Conservation (phyloP, 2,329 filamentous ascomycete genomes). For the Beauveria asiatica region DNA sequence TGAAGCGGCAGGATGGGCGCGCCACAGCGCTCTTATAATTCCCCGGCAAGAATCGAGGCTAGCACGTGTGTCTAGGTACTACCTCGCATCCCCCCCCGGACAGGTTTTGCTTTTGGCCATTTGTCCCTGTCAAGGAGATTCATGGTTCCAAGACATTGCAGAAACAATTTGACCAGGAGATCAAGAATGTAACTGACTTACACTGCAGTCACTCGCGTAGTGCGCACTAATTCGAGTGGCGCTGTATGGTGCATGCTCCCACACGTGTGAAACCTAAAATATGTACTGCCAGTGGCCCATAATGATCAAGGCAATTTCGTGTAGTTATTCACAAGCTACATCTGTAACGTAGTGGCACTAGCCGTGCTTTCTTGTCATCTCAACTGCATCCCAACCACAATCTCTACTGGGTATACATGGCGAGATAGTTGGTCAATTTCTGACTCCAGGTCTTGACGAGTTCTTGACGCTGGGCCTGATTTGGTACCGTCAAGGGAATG, state of each 20-base stretch:
- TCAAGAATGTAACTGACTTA: too few species aligned
- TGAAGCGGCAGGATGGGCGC: background rate
- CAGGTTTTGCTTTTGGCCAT: background rate
- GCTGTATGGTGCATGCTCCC: too few species aligned
- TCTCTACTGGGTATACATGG: constrained; percentile 12
- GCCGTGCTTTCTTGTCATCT: constrained; percentile 21
- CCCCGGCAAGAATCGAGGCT: background rate
- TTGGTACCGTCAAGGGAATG: background rate
- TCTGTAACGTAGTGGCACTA: constrained; percentile 22
- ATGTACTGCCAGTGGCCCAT: background rate
- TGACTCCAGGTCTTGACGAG: background rate
- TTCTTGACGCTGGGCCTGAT: background rate
- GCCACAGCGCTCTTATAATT: background rate
- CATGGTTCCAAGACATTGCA: background rate
- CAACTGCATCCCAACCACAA: constrained; percentile 13
- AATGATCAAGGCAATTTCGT: constrained; percentile 12
- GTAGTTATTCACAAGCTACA: constrained; percentile 22
- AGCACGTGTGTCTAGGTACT: background rate
- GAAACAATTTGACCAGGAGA: too few species aligned
- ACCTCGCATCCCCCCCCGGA: background rate
- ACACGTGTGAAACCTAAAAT: too few species aligned
- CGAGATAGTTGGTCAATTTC: background rate
- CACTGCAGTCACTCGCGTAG: too few species aligned
- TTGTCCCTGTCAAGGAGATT: background rate
- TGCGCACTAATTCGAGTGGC: too few species aligned